Evolutionary conservation across 202 grass and related monocot genomes (phyloP).

Genomic region (Saccharum hybrid): DNA sequence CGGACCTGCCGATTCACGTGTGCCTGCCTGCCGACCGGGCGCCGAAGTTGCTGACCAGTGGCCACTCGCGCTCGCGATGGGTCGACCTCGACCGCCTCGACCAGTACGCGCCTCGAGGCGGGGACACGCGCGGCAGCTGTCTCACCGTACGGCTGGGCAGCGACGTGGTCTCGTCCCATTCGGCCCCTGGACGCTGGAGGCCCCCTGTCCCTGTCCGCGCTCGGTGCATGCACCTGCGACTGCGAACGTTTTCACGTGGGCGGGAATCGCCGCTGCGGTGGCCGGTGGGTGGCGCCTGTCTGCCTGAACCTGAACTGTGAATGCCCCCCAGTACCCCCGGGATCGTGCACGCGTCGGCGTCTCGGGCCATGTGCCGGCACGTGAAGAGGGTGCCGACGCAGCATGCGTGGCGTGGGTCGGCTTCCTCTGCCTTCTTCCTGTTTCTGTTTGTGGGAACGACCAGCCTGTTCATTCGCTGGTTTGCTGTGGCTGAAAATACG

Average conservation of each 20-base stretch:
- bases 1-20: not conserved
- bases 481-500: too few species aligned
- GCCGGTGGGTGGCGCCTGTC: not conserved
- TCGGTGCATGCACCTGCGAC: not conserved
- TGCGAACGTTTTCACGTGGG: conserved; percentile 32
- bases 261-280: not conserved
- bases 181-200: conserved; percentile 30
- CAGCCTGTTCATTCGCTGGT: too few species aligned
- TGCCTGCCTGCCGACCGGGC: not conserved
- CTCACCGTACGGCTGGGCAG: not conserved
- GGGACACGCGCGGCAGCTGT: not conserved
- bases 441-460: too few species aligned
- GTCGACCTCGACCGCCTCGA: not conserved
- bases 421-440: too few species aligned
- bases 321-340: not conserved
- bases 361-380: conserved; percentile 12
- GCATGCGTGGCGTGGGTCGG: too few species aligned
- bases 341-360: not conserved
- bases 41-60: conserved; percentile 35
- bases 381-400: not conserved
- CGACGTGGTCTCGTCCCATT: conserved; percentile 27
- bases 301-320: not conserved
- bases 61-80: not conserved
- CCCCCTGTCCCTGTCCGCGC: not conserved
- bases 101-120: not conserved